These are phyloP conservation scores for bread wheat (Triticum aestivum) DNA, from an alignment of 176 grass and related monocot genomes.

Conservation along the genomic window IWGSC_CS_RefSeq_v2.1 NC_057812.1:128877662-128878161, in stretches of 20 bases:
- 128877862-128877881: slow-evolving; percentile 23
- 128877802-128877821: slow-evolving; percentile 7
- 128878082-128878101: slow-evolving; percentile 2
- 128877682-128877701: no score
- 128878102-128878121: slow-evolving; percentile 82
- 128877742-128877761: no score
- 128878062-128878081: slow-evolving; percentile 15
- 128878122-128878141: slow-evolving; percentile 59
- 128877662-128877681: no score
- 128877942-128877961: slow-evolving; percentile 84
- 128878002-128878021: slow-evolving; percentile 87
- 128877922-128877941: slow-evolving; percentile 68
- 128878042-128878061: slow-evolving; percentile 14
- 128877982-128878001: slow-evolving; percentile 88
- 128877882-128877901: slow-evolving; percentile 32
- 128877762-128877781: no score
- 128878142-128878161: slow-evolving; percentile 85
- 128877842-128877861: background rate
- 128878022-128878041: slow-evolving; percentile 39
- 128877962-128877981: slow-evolving; percentile 84
- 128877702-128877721: no score
- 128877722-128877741: no score
- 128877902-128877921: slow-evolving; percentile 72
- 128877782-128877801: background rate
- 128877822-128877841: slow-evolving; percentile 10